Evolutionary conservation across 345 rosid species (phyloP).

Genomic region (Salix brachista): DNA sequence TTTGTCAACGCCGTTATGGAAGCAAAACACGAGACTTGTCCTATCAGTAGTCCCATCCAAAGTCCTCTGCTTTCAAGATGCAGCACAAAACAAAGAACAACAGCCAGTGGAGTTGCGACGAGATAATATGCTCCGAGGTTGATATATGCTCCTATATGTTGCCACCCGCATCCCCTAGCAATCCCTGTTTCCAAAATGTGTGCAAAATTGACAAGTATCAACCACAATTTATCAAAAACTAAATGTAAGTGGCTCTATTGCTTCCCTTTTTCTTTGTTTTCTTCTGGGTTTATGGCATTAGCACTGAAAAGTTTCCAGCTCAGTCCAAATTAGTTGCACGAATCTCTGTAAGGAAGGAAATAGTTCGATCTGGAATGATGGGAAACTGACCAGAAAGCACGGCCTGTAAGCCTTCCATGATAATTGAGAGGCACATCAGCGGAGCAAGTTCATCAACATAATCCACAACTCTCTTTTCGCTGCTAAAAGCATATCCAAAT

Average conservation of each 20-base stretch:
- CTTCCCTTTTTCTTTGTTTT: neutral
- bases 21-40: slow-evolving; percentile 3
- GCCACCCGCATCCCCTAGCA: slow-evolving; percentile 28
- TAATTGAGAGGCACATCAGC: slow-evolving; percentile 15
- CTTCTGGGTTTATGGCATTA: neutral
- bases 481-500: slow-evolving; percentile 21
- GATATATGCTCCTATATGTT: slow-evolving; percentile 10
- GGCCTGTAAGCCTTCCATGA: slow-evolving; percentile 19
- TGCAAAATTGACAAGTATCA: neutral
- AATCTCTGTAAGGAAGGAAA: neutral
- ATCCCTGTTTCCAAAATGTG: slow-evolving; percentile 1
- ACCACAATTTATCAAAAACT: neutral
- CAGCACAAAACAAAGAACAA: slow-evolving; percentile 4
- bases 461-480: slow-evolving; percentile 15
- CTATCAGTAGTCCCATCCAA: slow-evolving; percentile 16
- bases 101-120: slow-evolving; percentile 15
- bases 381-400: slow-evolving; percentile 21
- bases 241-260: neutral
- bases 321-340: neutral
- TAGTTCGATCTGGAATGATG: neutral
- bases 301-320: too few relatives aligned
- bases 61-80: slow-evolving; percentile 13
- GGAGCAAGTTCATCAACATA: slow-evolving; percentile 21
- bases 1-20: neutral
- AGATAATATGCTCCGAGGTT: slow-evolving; percentile 14